Evolutionary conservation across 495 filamentous ascomycete species (phyloP), one percentile per base, ranked within the genome.

Genomic region (Wilcoxina mikolae): DNA sequence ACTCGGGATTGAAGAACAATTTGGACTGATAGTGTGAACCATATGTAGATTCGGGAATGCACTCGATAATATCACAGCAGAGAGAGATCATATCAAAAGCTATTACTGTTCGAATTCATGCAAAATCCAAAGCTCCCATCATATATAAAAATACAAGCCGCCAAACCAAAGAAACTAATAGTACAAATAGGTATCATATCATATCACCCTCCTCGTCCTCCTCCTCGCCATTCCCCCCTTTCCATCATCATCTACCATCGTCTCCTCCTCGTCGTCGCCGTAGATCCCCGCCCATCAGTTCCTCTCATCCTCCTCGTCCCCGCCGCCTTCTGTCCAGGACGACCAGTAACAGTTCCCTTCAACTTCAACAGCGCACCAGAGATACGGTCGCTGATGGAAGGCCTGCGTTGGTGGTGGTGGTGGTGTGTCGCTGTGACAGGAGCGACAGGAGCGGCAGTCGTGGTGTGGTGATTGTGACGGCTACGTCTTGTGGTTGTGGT

Each of bases 301-400:
- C 82, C 82, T 58, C 78, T 74, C 80, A 85, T 84, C 17, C 82
- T 69, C 29, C 80, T 71, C 23, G 81, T 83, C 10, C 82, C 82
- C 48, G 82, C 82, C 66, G 80, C 82, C 79, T 82, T 85, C 50
- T 78, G 61, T 4, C 77, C 82, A 1, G 82, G 78, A 7, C 79
- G 69, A 18, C 72, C 58, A 0, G 78, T 84, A 44, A 85, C 61
- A 18, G 70, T 73, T 2, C 83, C 82, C 65, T 76, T 78, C 48
- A 87, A 59, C 68, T 71, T 80, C 69, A 84, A 62, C 63, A 87
- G 67, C 0, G 81, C 82, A 4, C 83, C 83, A 2, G 73, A 77
- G 59, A 87, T 70, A 66, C 84, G 85, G 66, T 85, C 82, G 20
- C 81, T 78, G 28, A 85, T 67, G 27, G 70, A 73, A 0, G 73